Base-by-base conservation (phyloP, 441 rosid genomes). In the Bocquillonia castaneifolia region DNA sequence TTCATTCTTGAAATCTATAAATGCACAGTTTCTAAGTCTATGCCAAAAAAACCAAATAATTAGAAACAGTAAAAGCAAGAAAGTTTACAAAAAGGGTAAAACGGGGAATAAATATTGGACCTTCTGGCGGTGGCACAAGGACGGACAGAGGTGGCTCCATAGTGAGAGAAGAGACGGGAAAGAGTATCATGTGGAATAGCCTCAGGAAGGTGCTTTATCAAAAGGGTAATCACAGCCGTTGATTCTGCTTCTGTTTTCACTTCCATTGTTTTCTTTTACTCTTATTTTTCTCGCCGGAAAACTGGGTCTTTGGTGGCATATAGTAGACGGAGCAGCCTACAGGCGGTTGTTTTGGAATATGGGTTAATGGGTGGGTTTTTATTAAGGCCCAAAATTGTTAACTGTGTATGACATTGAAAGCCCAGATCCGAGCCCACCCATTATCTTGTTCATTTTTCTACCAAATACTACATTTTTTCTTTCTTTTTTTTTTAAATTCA, bases 1-100 rank as follows among this genome's bases (percentile, higher is more conserved):
- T 76, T 89, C 93, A 78, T 72, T 88, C 75, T 80, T 76, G 70
- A 93, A 93, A 87, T 93, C 96, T 71, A 89, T 86, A 84, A 91
- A 91, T 18, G 90, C 95, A 85, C 92, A 88, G 70, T 86, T 88
- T 52, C 84, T 91, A 69, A 88, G 76, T 78, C 98, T 91, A 61
- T 59, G 31, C 22, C 12, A 2, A 22, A 8, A 23, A 13, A 10
- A 31, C 12, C 17, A 55, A 54, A 15, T 23, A 5, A 56, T n/a
- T 39, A 20, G 51, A 17, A 47, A 50, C 50, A 36, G 22, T 14
- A 5, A 37, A 50, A 5, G 26, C 1, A 28, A 13, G 23, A 8
- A 54, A 26, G 9, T 28, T 15, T 26, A 12, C 22, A 29, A 73
- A 23, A 36, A 31, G 39, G 10, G 20, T 0, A 8, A 37, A 26